These are phyloP conservation scores for Butyriboletus loyo DNA, from an alignment of 768 basidiomycete species.

Conservation along the genomic window DNA sequence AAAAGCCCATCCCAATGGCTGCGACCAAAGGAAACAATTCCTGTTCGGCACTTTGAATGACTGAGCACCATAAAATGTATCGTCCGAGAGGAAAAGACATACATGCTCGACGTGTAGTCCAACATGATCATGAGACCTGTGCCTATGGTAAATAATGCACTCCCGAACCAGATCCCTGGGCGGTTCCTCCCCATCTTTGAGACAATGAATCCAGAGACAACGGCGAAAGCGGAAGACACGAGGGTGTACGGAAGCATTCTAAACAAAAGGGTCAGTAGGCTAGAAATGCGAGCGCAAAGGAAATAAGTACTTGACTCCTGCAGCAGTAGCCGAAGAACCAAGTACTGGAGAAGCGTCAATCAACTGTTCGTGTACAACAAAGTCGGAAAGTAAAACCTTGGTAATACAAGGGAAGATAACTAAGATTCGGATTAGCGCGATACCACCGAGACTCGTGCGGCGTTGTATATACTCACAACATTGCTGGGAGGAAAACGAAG, in stretches of 20 bases:
- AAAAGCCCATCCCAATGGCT: constrained; percentile 57
- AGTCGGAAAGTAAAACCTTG: constrained; percentile 37
- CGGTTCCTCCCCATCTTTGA: constrained; percentile 57
- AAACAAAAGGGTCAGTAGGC: not conserved
- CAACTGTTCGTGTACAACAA: not conserved
- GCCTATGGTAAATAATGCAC: constrained; percentile 57
- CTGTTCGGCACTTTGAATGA: constrained; percentile 48
- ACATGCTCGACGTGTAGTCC: constrained; percentile 53
- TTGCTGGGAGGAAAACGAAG: constrained; percentile 51
- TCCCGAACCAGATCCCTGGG: constrained; percentile 61
- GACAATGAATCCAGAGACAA: constrained; percentile 54
- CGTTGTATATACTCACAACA: constrained; percentile 17
- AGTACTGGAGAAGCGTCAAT: constrained; percentile 37
- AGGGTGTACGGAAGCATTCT: constrained; percentile 76
- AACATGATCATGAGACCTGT: constrained; percentile 72
- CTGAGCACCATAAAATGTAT: not conserved
- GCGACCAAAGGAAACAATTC: constrained; percentile 65
- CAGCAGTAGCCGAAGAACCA: constrained; percentile 68
- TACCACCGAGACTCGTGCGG: too few relatives aligned
- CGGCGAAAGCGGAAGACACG: constrained; percentile 50
- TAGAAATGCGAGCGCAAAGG: not conserved
- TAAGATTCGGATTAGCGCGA: constrained; percentile 1
- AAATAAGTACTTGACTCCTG: constrained; percentile 66
- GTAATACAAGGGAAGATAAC: constrained; percentile 73
- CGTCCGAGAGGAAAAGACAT: constrained; percentile 10